Evolutionary conservation across 2,329 filamentous ascomycete genomes (phyloP).

Genomic region (Cercospora berteroae): DNA sequence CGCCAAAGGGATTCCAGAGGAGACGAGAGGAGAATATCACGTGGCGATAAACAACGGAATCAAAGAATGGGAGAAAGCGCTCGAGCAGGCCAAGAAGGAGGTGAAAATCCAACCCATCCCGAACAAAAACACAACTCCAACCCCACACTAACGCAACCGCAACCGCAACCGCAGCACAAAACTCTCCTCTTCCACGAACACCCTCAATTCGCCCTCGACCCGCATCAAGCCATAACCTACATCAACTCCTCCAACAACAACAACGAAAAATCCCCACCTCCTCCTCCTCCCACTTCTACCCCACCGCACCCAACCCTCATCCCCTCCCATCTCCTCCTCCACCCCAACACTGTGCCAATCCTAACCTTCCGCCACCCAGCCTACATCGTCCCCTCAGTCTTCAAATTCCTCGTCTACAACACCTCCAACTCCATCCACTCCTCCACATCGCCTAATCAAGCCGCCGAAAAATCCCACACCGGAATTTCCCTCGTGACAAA

Average conservation of each 20-base stretch:
- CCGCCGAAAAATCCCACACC: background rate
- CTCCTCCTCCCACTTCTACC: background rate
- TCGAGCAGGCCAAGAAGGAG: background rate
- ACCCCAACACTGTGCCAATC: background rate
- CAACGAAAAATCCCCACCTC: background rate
- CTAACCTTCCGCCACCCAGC: background rate
- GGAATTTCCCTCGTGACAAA: background rate
- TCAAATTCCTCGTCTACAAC: background rate
- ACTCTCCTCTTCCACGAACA: slow-evolving; percentile 11
- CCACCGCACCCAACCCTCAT: background rate
- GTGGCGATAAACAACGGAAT: background rate
- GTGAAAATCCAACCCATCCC: background rate
- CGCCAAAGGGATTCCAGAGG: background rate
- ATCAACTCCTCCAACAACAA: background rate
- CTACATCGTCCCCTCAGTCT: background rate
- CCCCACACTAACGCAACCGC: background rate
- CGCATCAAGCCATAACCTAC: background rate
- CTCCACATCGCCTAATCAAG: background rate
- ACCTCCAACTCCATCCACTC: background rate
- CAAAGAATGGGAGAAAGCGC: background rate
- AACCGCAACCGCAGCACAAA: slow-evolving; percentile 2
- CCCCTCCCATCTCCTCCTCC: background rate
- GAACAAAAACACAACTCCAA: background rate
- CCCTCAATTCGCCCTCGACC: slow-evolving; percentile 8
- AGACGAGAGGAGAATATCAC: background rate